Percentiles rank a stretch among this genome's conserved stretches.
These are phyloP conservation scores for Neoscytalidium dimidiatum DNA, from an alignment of 2,329 filamentous ascomycete genomes.

Conservation along the genomic window DNA sequence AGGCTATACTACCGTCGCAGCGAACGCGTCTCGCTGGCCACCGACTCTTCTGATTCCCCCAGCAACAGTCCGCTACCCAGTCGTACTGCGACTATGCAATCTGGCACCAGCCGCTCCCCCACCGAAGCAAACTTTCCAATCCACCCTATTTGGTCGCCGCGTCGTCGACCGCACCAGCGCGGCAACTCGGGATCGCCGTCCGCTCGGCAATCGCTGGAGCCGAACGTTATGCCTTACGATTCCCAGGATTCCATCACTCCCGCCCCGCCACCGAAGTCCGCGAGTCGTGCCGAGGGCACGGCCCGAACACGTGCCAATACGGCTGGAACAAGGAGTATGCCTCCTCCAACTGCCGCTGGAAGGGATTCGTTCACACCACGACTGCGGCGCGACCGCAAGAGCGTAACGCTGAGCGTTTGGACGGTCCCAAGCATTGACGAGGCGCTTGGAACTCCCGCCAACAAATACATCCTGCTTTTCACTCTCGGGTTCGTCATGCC, in stretches of 20 bases:
- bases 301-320: not conserved
- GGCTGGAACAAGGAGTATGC: conserved; percentile 2
- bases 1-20: conserved; percentile 41
- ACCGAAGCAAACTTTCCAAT: conserved; percentile 40
- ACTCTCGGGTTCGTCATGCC: conserved; percentile 16
- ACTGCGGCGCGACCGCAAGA: conserved; percentile 13
- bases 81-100: conserved; percentile 36
- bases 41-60: conserved; percentile 20
- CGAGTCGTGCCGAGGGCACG: not conserved
- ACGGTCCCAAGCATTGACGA: conserved; percentile 11
- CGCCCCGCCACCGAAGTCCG: not conserved
- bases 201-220: not conserved
- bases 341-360: conserved; percentile 1
- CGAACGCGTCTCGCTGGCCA: conserved; percentile 36
- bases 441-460: conserved; percentile 9
- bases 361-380: conserved; percentile 1
- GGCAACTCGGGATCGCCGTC: not conserved
- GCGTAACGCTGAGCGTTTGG: conserved; percentile 15
- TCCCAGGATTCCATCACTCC: conserved; percentile 1
- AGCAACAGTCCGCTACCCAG: conserved; percentile 31
- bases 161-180: conserved; percentile 37
- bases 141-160: conserved; percentile 37
- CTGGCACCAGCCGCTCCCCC: conserved; percentile 37
- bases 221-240: conserved; percentile 3
- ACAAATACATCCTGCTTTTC: conserved; percentile 15